Percentiles rank a stretch among this genome's conserved stretches.
phyloP scores from a whole-genome alignment of 2,329 filamentous ascomycete genomes.

The Paraphaeosphaeria sporulosa region DNA sequence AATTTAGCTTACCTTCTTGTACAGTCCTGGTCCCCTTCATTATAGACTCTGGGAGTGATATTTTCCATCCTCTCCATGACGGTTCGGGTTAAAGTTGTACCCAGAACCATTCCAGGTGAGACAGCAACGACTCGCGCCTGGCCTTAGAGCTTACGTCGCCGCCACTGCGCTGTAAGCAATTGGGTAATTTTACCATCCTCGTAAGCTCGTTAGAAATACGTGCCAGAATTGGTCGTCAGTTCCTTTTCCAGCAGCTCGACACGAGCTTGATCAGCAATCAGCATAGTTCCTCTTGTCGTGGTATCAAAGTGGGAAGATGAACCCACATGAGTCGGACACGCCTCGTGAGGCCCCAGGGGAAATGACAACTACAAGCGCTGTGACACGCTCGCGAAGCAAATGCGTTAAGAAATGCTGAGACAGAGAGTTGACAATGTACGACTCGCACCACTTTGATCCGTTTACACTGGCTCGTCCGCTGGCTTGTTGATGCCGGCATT shows the following conservation, averaged over 20 bases:
- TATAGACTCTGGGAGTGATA: not conserved
- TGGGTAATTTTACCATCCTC: not conserved
- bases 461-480: not conserved
- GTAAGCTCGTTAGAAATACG: not conserved
- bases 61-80: not conserved
- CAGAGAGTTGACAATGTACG: not conserved
- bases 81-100: not conserved
- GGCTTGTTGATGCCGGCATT: not conserved
- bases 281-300: not conserved
- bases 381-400: not conserved
- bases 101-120: not conserved
- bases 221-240: not conserved
- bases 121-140: not conserved
- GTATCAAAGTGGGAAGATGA: not conserved
- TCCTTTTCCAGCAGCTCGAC: not conserved
- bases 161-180: not conserved
- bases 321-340: not conserved
- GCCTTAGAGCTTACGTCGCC: not conserved
- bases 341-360: not conserved
- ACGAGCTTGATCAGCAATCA: not conserved
- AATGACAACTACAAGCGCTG: not conserved
- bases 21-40: not conserved
- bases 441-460: not conserved
- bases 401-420: not conserved
- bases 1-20: not conserved